These are phyloP conservation scores for Lentinula detonsa DNA, from an alignment of 768 basidiomycete genomes.

Conservation along the genomic window DNA sequence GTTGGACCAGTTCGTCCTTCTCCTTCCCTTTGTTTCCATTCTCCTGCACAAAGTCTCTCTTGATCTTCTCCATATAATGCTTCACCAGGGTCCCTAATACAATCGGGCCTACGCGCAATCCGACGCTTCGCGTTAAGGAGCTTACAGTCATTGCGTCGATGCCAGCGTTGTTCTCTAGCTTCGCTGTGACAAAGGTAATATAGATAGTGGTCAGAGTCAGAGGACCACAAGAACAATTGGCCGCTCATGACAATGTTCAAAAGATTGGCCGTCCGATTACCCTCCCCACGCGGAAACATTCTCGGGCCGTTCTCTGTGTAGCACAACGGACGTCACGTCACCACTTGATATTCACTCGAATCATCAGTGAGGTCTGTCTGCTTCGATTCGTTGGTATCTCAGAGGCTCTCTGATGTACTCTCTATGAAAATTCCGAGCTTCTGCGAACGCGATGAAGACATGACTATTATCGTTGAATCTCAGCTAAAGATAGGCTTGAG, in stretches of 20 bases:
- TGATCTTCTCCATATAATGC: slow-evolving; percentile 73
- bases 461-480: too few relatives aligned
- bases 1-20: slow-evolving; percentile 19
- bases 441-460: too few relatives aligned
- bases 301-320: too few relatives aligned
- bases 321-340: too few relatives aligned
- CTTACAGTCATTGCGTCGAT: slow-evolving; percentile 21
- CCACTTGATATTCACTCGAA: too few relatives aligned
- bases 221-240: neutral
- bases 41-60: slow-evolving; percentile 24
- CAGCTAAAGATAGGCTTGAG: too few relatives aligned
- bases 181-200: neutral
- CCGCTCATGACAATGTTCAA: neutral
- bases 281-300: neutral
- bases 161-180: neutral
- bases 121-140: slow-evolving; percentile 54
- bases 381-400: too few relatives aligned
- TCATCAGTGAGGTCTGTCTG: too few relatives aligned
- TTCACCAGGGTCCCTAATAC: slow-evolving; percentile 75
- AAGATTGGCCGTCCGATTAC: neutral
- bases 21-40: slow-evolving; percentile 23
- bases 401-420: too few relatives aligned
- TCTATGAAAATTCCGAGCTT: too few relatives aligned
- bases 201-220: neutral
- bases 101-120: slow-evolving; percentile 64